Evolutionary conservation across 306 rosid genomes (phyloP), one percentile per base, ranked within the genome.

Genomic region (Canavalia gladiata): DNA sequence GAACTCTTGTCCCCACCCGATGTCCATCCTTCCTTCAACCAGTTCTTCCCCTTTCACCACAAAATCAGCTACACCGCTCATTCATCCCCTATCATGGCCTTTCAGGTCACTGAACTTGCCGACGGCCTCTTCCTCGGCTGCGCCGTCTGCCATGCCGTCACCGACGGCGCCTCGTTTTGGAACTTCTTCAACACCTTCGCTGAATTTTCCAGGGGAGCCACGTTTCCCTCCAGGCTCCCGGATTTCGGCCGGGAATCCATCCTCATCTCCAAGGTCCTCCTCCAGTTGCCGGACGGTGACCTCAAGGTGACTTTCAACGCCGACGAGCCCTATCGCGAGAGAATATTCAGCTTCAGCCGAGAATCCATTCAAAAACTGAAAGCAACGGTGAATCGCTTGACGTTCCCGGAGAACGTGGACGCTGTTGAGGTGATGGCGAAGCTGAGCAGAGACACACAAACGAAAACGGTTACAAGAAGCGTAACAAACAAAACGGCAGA

Each of bases 131-230:
- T 94, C 86, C 81, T 94, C 7, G 98, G 97, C 7, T 82, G 91
- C 81, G 55, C 97, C 11, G 90, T 91, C 45, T 82, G 80, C 78
- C 98, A 94, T 68, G 87, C 97, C 41, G 89, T 89, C 39, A 71
- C 66, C 6, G 97, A 94, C 63, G 98, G 98, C 0, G 77, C 97
- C 3, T 90, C 97, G 39, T 86, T 92, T 18, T 95, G 99, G 99
- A 89, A 93, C 65, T 95, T 95, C 90, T 95, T 91, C 91, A 93
- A 95, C 55, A 84, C 94, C 63, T 95, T 95, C 74, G 93, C 97
- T 0, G 89, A 86, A 33, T 41, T 82, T 33, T 87, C 88, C 62
- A 75, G 84, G 5, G 91, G 87, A 0, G 79, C 39, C 2, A 73
- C 50, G 4, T 34, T 34, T 4, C 31, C 83, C 25, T 72, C 87